A percentile compares a stretch with the other conserved stretches of the same genome.
These are phyloP conservation scores for Ilyonectria destructans DNA, from an alignment of 2,329 filamentous ascomycete genomes.

Conservation along the genomic window DNA sequence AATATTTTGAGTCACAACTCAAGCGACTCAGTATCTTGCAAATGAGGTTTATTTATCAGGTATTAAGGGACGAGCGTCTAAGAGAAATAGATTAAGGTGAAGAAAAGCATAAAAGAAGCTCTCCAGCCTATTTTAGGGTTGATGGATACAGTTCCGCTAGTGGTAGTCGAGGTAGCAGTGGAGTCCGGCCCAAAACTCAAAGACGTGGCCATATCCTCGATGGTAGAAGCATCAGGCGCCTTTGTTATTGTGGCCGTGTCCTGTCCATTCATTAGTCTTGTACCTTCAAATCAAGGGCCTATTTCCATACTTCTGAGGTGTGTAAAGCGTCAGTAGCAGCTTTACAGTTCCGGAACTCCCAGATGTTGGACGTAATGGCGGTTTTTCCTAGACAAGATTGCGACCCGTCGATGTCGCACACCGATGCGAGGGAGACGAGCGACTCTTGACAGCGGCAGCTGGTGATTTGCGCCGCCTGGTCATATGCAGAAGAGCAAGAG, in stretches of 20 bases:
- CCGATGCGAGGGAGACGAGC: conserved; percentile 28
- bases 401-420: conserved; percentile 27
- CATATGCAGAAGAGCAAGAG: conserved; percentile 22
- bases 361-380: conserved; percentile 15
- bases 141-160: neutral
- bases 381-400: conserved; percentile 8
- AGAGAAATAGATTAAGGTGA: neutral
- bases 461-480: conserved; percentile 12
- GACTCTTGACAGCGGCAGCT: conserved; percentile 30
- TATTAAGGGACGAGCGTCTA: neutral
- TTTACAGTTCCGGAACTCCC: conserved; percentile 32
- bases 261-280: neutral
- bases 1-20: neutral
- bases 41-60: neutral
- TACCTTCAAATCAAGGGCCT: no score
- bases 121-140: neutral
- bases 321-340: conserved; percentile 8
- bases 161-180: conserved; percentile 3
- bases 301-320: conserved; percentile 9
- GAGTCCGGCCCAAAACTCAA: conserved; percentile 17
- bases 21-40: neutral
- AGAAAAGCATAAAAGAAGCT: neutral
- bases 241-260: conserved; percentile 6
- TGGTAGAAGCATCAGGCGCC: neutral
- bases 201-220: neutral